These are phyloP conservation scores for Hypoxylon rickii DNA, from an alignment of 495 filamentous ascomycete genomes.

Conservation along the genomic window DNA sequence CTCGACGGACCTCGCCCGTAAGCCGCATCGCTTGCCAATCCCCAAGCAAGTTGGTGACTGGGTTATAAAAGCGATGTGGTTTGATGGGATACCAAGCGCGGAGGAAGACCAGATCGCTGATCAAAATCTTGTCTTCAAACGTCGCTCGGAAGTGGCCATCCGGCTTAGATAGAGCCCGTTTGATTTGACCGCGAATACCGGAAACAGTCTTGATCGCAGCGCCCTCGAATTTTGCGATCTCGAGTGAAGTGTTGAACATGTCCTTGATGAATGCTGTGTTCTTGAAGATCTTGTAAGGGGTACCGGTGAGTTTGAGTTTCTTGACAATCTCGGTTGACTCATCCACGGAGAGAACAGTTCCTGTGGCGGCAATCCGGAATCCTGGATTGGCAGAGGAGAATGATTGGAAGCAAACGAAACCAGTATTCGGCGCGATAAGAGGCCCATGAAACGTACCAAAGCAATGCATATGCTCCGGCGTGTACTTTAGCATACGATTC, in stretches of 20 bases:
- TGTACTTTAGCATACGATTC: conserved; percentile 98
- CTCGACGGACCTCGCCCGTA: conserved; percentile 89
- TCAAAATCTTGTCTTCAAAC: conserved; percentile 97
- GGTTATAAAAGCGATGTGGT: conserved; percentile 94
- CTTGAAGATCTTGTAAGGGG: conserved; percentile 96
- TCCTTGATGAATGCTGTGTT: conserved; percentile 99
- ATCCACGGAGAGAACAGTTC: conserved; percentile 89
- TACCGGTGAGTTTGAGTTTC: conserved; percentile 92
- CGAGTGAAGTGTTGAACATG: conserved; percentile 91
- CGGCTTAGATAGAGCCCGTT: conserved; percentile 85
- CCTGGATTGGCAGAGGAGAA: conserved; percentile 86
- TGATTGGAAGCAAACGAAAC: conserved; percentile 91
- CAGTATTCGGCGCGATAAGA: conserved; percentile 90
- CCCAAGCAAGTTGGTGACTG: conserved; percentile 85
- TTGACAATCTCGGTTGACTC: conserved; percentile 96
- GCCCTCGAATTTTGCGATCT: conserved; percentile 98
- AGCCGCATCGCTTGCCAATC: conserved; percentile 88
- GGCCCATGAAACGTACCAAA: conserved; percentile 95
- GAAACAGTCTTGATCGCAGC: conserved; percentile 94
- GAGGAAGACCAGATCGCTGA: conserved; percentile 94
- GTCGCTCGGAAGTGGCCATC: conserved; percentile 95
- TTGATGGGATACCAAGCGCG: conserved; percentile 96
- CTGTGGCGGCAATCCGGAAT: conserved; percentile 92
- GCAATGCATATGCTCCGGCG: conserved; percentile 97
- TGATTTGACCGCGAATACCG: conserved; percentile 94